Percentiles rank a stretch among this genome's conserved stretches.
Conservation (phyloP, 208 protist genomes). For the Angomonas deanei region DNA sequence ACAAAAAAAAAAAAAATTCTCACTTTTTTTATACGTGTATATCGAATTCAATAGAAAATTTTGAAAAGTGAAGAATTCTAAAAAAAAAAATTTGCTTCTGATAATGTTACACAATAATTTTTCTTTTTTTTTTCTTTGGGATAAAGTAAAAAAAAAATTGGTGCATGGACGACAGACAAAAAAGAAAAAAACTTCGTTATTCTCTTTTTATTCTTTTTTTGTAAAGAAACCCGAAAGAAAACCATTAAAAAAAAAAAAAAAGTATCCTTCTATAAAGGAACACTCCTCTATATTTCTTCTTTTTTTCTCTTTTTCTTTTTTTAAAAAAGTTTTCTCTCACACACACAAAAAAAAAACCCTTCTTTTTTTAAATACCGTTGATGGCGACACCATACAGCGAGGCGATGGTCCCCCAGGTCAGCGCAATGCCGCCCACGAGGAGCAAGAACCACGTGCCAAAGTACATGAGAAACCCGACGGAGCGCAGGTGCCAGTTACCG, state of each 20-base stretch:
- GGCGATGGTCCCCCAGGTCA: conserved; percentile 56
- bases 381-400: conserved; percentile 17
- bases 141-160: background rate
- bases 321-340: conserved; percentile 1
- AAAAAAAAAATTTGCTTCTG: background rate
- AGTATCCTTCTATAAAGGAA: background rate
- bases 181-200: background rate
- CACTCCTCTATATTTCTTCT: background rate
- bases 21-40: background rate
- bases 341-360: background rate
- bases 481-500: conserved; percentile 31
- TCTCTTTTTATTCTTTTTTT: background rate
- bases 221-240: background rate
- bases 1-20: background rate
- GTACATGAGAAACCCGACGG: conserved; percentile 33
- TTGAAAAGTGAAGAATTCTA: background rate
- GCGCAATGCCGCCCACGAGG: conserved; percentile 27
- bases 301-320: background rate
- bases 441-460: conserved; percentile 44
- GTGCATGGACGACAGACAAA: background rate
- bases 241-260: background rate
- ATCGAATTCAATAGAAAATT: background rate
- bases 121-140: background rate
- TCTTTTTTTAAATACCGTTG: background rate
- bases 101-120: background rate